A percentile compares a stretch with the other conserved stretches of the same genome.
These are phyloP conservation scores for Cadophora gregata DNA, from an alignment of 2,329 filamentous ascomycete species.

Conservation along the genomic window DNA sequence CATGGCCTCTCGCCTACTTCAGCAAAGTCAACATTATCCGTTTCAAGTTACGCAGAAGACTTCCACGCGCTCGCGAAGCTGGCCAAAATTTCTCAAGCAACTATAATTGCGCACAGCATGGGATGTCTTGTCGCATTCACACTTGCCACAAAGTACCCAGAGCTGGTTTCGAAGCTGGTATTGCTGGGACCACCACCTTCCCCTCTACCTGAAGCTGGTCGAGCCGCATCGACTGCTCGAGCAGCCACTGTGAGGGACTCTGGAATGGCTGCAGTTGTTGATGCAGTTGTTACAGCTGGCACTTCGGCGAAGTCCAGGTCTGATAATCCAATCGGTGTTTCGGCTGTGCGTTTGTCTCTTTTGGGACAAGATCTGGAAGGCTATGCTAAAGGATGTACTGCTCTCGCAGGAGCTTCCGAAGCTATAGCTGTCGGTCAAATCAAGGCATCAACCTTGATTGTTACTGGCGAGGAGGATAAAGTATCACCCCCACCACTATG, in stretches of 20 bases:
- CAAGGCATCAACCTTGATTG: conserved; percentile 46
- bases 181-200: conserved; percentile 54
- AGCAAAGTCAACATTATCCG: conserved; percentile 49
- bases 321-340: conserved; percentile 48
- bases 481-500: conserved; percentile 48
- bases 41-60: conserved; percentile 52
- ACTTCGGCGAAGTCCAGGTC: conserved; percentile 48
- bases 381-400: conserved; percentile 60
- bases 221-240: conserved; percentile 43
- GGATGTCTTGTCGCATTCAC: conserved; percentile 55
- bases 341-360: conserved; percentile 52
- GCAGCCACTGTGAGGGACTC: conserved; percentile 50
- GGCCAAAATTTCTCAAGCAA: conserved; percentile 45
- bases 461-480: conserved; percentile 55
- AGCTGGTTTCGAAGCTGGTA: conserved; percentile 51
- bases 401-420: conserved; percentile 50
- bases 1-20: conserved; percentile 60
- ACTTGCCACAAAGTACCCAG: conserved; percentile 49
- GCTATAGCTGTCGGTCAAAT: conserved; percentile 46
- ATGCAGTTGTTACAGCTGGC: conserved; percentile 46
- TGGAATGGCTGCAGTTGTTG: conserved; percentile 53
- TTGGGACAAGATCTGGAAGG: conserved; percentile 57
- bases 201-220: conserved; percentile 49
- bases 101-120: conserved; percentile 57
- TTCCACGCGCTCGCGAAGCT: conserved; percentile 48